Base-by-base conservation (phyloP, 176 grass and related monocot species). In the Echinochloa phyllopogon region DNA sequence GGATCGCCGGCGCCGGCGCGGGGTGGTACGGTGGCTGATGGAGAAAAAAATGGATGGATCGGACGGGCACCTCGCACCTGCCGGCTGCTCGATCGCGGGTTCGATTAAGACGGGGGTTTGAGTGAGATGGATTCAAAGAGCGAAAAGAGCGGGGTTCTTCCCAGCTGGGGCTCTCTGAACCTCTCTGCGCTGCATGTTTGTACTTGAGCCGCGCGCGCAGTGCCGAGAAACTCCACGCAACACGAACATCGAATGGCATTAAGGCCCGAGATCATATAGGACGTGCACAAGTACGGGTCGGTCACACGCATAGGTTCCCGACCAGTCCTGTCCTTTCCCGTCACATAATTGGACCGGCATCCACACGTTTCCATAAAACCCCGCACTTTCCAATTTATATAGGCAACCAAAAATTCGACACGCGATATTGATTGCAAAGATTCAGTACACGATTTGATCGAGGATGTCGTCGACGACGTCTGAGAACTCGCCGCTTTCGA, bases 61-160 rank as follows among this genome's bases (percentile, higher is more conserved):
- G 39, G 58, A 33, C 29, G 29, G 29, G 29, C n/a, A n/a, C n/a
- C n/a, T n/a, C n/a, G n/a, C n/a, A n/a, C 68, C 13, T 25, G 9
- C 16, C 51, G 41, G 14, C 21, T 55, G 50, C 60, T 15, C n/a
- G n/a, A n/a, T n/a, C 57, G 49, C 57, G 24, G 41, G 15, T 9
- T 55, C 24, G 21, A 25, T 44, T 29, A 67, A 37, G 23, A 5
- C 10, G 36, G 29, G 27, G 4, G 3, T 10, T 10, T 45, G 33
- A 18, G 6, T 50, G 51, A n/a, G 18, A 21, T 62, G 33, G 70
- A n/a, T 79, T 90, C 50, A 79, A 86, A 79, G n/a, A 15, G 74
- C 88, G 84, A 60, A 83, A 86, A 86, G 39, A 36, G 47, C 79
- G 83, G 83, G 65, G 10, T 13, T 13, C 1, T 33, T 33, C 29